These are phyloP conservation scores for Plasmodium chabaudi DNA, from an alignment of 169 alveolate genomes.

Conservation along the genomic window DNA sequence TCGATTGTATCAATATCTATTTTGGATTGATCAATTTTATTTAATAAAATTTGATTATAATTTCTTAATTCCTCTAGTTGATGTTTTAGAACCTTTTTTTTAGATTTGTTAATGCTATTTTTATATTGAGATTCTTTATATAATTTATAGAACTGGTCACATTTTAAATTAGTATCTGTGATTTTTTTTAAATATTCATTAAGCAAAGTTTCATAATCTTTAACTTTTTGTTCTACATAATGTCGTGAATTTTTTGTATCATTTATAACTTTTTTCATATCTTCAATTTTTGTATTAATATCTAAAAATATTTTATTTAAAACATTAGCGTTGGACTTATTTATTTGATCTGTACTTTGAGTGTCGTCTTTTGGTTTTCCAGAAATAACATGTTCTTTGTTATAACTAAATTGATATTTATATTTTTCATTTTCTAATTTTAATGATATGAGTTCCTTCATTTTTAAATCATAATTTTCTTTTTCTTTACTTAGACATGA, in stretches of 20 bases:
- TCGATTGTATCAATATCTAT: constrained; percentile 25
- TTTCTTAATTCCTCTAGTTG: constrained; percentile 33
- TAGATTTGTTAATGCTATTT: constrained; percentile 32
- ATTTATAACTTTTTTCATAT: constrained; percentile 14
- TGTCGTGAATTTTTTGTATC: constrained; percentile 32
- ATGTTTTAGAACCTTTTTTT: constrained; percentile 43
- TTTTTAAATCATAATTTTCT: constrained; percentile 44
- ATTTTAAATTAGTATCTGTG: constrained; percentile 50
- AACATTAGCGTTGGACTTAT: constrained; percentile 19
- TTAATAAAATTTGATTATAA: constrained; percentile 27
- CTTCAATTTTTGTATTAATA: constrained; percentile 41
- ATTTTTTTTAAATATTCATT: constrained; percentile 56
- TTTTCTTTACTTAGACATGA: constrained; percentile 57
- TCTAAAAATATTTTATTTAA: constrained; percentile 58
- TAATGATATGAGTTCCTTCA: constrained; percentile 39
- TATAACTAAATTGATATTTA: constrained; percentile 15
- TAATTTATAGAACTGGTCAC: constrained; percentile 46
- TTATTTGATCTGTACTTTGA: not conserved
- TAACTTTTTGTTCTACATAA: constrained; percentile 39
- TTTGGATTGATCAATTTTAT: constrained; percentile 23
- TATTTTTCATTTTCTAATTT: constrained; percentile 56
- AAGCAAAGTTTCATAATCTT: constrained; percentile 27
- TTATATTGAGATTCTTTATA: constrained; percentile 47
- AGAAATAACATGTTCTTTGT: not conserved
- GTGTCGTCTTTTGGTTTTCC: constrained; percentile 1